Evolutionary conservation across 768 basidiomycete species (phyloP), one percentile per base, ranked within the genome.

Genomic region (Boletellus sp.): DNA sequence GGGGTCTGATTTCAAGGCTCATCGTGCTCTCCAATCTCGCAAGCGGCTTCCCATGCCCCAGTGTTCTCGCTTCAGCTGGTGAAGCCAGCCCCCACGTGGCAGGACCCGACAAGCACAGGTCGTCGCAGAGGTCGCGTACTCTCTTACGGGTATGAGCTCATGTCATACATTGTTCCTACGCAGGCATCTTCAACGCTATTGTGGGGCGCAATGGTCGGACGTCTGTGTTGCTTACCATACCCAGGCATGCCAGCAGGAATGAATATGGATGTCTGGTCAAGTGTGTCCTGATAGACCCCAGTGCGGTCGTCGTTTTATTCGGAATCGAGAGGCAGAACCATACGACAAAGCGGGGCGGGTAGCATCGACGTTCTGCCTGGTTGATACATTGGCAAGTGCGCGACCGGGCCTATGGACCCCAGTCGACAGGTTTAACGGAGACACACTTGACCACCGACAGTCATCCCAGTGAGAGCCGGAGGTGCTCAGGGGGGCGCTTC

Each of bases 121-220:
- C 26, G 34, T n/a, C 11, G 10, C 12, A 22, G 22, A 20, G n/a
- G 10, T 6, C 6, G 10, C 7, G 13, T 47, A 42, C 12, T 2
- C 35, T 22, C 11, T 31, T 16, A 9, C 5, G 34, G 51, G 59
- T 68, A 70, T 1, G 84, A 81, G 54, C 81, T 70, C 84, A 87
- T 85, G 44, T 67, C 63, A 74, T 80, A 85, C 13, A 81, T 72
- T 66, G 86, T 75, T 11, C 84, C 85, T 85, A 42, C 20, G 31
- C n/a, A n/a, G n/a, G n/a, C n/a, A n/a, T n/a, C n/a, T n/a, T n/a
- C n/a, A n/a, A n/a, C n/a, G n/a, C n/a, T n/a, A n/a, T n/a, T n/a
- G n/a, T n/a, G n/a, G n/a, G n/a, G n/a, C n/a, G n/a, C n/a, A n/a
- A n/a, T n/a, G n/a, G n/a, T n/a, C n/a, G n/a, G n/a, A n/a, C n/a